Conservation (phyloP, 2,329 filamentous ascomycete species). For the Bipolaris bicolor region DNA sequence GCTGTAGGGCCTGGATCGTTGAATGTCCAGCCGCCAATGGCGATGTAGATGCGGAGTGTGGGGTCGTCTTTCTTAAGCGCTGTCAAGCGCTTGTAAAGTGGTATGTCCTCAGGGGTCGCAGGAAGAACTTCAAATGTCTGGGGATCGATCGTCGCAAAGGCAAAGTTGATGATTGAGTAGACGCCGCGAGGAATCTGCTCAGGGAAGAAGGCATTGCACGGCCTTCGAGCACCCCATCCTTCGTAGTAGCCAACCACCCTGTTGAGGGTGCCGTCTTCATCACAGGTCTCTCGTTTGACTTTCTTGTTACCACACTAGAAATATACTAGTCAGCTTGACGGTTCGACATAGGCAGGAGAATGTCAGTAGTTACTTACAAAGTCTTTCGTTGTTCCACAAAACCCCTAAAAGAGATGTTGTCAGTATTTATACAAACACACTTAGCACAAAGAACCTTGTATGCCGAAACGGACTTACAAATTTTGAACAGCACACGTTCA, state of each 20-base stretch:
- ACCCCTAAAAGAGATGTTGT: not conserved
- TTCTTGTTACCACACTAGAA: not conserved
- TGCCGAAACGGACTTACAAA: no score
- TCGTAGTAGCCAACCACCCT: slow-evolving; percentile 8
- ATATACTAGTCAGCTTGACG: no score
- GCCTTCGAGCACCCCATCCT: not conserved
- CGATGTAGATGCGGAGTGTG: slow-evolving; percentile 42
- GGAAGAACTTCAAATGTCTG: slow-evolving; percentile 1
- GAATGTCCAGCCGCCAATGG: slow-evolving; percentile 52
- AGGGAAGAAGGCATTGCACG: not conserved
- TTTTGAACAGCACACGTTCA: not conserved
- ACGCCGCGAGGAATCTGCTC: not conserved
- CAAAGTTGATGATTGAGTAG: slow-evolving; percentile 3
- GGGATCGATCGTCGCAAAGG: slow-evolving; percentile 1
- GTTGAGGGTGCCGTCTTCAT: not conserved
- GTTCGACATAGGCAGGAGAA: no score
- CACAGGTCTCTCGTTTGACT: not conserved
- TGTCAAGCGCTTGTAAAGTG: not conserved
- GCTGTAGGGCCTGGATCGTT: slow-evolving; percentile 44
- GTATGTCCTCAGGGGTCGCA: not conserved
- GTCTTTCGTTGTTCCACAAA: slow-evolving; percentile 5
- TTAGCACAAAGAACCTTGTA: no score
- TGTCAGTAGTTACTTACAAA: not conserved
- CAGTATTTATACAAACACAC: no score
- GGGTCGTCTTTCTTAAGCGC: slow-evolving; percentile 38